These are phyloP conservation scores for Jasminum sambac DNA, from an alignment of 257 asterid genomes.

Conservation along the genomic window DNA sequence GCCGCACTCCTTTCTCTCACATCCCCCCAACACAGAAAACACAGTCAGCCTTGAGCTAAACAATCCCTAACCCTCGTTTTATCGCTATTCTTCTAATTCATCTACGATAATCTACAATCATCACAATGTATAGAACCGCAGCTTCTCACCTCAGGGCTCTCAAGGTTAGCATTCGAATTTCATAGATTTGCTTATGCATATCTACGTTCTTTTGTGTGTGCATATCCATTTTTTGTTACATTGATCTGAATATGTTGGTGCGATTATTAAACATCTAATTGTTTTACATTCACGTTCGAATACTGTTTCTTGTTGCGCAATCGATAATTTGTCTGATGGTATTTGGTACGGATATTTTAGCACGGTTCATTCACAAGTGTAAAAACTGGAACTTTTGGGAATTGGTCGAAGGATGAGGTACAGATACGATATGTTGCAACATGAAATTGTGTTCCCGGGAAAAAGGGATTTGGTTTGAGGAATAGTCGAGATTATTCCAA, in stretches of 20 bases:
- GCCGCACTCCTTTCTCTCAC: conserved; percentile 20
- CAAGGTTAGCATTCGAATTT: conserved; percentile 46
- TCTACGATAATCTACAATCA: conserved; percentile 13
- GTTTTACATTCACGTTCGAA: neutral
- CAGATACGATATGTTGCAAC: neutral
- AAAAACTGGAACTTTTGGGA: neutral
- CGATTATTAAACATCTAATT: neutral
- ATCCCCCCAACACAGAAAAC: neutral
- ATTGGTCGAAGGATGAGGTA: neutral
- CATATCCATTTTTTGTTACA: neutral
- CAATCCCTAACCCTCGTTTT: conserved; percentile 21
- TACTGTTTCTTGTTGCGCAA: conserved; percentile 8
- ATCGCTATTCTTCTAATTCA: neutral
- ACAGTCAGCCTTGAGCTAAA: neutral
- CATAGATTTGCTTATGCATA: conserved; percentile 1
- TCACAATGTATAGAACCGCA: conserved; percentile 62
- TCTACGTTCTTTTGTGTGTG: neutral
- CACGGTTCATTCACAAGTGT: neutral
- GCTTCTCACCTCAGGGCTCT: conserved; percentile 62
- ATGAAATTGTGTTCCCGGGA: neutral
- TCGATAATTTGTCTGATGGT: neutral
- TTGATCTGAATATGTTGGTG: conserved; percentile 3
- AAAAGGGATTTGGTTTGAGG: neutral
- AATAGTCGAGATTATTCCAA: neutral
- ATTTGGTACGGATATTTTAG: neutral